Evolutionary conservation across 2,329 filamentous ascomycete species (phyloP), one percentile per base, ranked within the genome.

Genomic region (Trichoderma gracile): DNA sequence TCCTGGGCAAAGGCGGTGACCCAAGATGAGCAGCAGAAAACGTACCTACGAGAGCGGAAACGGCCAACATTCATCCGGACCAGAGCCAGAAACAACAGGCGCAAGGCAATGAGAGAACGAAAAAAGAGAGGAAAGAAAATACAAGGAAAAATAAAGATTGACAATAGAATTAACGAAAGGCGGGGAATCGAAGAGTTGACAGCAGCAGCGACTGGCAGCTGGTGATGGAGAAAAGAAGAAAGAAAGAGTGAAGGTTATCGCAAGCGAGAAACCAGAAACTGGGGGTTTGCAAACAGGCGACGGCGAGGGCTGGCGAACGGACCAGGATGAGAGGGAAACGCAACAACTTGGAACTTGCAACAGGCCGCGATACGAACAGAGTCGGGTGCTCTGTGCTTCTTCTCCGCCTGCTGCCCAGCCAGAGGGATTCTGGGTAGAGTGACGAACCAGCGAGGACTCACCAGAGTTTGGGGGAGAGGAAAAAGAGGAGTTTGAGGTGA

Each of bases 231-330:
- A 42, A 21, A 19, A 19, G 38, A 43, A 54, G 43, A 52, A 59
- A 52, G 50, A 63, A 49, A 46, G 50, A 46, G 62, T 52, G 27
- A 65, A 64, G 53, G 38, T 61, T 61, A 53, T 53, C 47, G 47
- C 58, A 61, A 61, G 58, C 58, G 58, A 61, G 58, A 54, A 61
- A 53, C 52, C n/a, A 59, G 14, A n/a, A 50, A 43, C 42, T 49
- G 61, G 53, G 53, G 61, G 42, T 1, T 30, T 33, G 40, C 40
- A 43, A 21, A 50, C 40, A 23, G 21, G 40, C n/a, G 49, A 54
- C 40, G 43, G 59, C n/a, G 45, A 50, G 30, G 27, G 47, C 49
- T 43, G 46, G 58, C 58, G 58, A 61, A 49, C 58, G 58, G 53
- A 23, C 25, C 40, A 17, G 46, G 15, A 42, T 42, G 33, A 33